Evolutionary conservation across 1,139 yeast genomes (phyloP).

Genomic region (Taiozyma sp.): DNA sequence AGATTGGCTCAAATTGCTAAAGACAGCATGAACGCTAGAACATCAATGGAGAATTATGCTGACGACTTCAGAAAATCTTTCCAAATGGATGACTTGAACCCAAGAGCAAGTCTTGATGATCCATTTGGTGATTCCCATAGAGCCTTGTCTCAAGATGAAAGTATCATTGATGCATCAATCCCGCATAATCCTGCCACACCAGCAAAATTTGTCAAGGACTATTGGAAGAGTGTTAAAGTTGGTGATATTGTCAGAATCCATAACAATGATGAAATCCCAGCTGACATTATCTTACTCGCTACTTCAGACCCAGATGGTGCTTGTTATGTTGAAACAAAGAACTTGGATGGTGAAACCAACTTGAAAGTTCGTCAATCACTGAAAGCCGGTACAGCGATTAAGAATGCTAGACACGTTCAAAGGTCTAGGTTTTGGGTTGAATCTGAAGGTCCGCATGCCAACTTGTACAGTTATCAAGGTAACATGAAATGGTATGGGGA

Average conservation of each 20-base stretch:
- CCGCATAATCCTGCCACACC: constrained; percentile 28
- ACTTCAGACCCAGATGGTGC: constrained; percentile 88
- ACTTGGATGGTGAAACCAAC: constrained; percentile 95
- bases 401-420: constrained; percentile 68
- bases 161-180: constrained; percentile 15
- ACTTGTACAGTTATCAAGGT: constrained; percentile 84
- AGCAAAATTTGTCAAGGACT: constrained; percentile 54
- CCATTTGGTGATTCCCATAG: constrained; percentile 11
- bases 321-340: constrained; percentile 91
- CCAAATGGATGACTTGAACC: constrained; percentile 12
- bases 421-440: constrained; percentile 79
- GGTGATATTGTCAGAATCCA: constrained; percentile 87
- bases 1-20: constrained; percentile 11
- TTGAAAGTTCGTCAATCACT: constrained; percentile 76
- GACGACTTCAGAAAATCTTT: constrained; percentile 12
- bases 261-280: constrained; percentile 90
- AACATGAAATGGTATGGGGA: constrained; percentile 36
- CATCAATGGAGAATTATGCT: constrained; percentile 19
- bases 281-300: constrained; percentile 76
- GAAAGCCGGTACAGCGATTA: constrained; percentile 60
- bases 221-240: constrained; percentile 86
- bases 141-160: constrained; percentile 27
- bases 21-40: constrained; percentile 12
- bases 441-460: constrained; percentile 87
- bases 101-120: constrained; percentile 11